Evolutionary conservation across 345 rosid genomes (phyloP).

Genomic region (Populus tremula): DNA sequence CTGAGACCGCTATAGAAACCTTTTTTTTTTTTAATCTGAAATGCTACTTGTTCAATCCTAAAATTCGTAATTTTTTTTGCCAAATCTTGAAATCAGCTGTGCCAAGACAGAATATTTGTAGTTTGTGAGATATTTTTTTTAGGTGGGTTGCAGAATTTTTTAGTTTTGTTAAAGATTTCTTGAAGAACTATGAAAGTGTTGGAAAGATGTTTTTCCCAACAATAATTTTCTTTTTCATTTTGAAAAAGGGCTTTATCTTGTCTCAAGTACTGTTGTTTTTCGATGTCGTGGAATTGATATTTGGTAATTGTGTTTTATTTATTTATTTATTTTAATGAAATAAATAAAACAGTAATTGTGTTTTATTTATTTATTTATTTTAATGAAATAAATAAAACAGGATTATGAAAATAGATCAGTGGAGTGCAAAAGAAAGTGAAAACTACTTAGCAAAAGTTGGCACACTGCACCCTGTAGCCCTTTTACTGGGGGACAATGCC

Average conservation of each 20-base stretch:
- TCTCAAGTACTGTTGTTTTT: background rate
- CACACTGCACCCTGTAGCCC: background rate
- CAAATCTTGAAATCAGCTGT: background rate
- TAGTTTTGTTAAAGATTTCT: background rate
- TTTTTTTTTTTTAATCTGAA: background rate
- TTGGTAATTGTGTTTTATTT: background rate
- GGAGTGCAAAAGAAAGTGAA: background rate
- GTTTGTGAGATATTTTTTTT: background rate
- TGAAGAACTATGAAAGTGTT: background rate
- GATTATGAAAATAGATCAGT: background rate
- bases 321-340: no score
- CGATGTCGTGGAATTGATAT: background rate
- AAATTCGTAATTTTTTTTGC: background rate
- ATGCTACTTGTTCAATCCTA: background rate
- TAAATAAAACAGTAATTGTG: background rate
- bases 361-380: no score
- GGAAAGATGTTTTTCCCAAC: background rate
- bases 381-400: background rate
- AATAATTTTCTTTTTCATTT: background rate
- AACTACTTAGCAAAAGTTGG: background rate
- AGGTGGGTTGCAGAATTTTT: background rate
- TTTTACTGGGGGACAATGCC: background rate
- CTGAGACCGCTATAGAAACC: background rate
- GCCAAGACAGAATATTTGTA: background rate
- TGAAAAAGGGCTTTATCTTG: background rate